Conservation (phyloP, 169 alveolate species). For the Perkinsus marinus region DNA sequence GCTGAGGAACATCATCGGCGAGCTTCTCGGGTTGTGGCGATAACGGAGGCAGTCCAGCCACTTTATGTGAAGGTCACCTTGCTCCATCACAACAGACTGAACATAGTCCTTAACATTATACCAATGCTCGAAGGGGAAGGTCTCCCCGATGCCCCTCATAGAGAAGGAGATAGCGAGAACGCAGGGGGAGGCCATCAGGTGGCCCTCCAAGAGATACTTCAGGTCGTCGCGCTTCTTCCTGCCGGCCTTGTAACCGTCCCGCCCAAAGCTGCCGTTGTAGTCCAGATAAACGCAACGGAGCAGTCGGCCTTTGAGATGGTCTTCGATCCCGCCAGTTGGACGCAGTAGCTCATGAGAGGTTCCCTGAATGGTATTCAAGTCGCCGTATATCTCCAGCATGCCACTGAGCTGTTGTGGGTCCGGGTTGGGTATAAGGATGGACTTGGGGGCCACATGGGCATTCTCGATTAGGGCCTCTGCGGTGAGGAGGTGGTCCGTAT, state of each 20-base stretch:
- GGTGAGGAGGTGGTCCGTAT: background rate
- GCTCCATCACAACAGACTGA: background rate
- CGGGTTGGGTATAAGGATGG: background rate
- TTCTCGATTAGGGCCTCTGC: background rate
- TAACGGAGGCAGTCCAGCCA: background rate
- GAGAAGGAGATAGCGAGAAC: background rate
- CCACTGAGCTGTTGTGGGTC: background rate
- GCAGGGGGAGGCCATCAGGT: background rate
- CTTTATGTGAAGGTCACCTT: background rate
- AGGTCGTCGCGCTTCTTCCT: background rate
- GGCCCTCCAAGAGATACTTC: background rate
- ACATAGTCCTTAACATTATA: background rate
- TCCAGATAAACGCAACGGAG: background rate
- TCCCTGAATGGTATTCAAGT: background rate
- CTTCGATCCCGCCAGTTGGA: background rate
- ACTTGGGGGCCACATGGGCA: background rate
- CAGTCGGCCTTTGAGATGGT: background rate
- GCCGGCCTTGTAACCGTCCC: background rate
- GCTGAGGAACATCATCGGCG: background rate
- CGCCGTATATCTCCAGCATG: background rate
- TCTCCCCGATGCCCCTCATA: background rate
- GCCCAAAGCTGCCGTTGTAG: background rate
- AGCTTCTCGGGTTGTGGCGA: background rate
- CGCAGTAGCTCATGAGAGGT: background rate
- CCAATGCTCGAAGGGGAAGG: background rate